Evolutionary conservation across 371 early-diverging fungal genomes (phyloP).

Genomic region (Rhizopus sp.): DNA sequence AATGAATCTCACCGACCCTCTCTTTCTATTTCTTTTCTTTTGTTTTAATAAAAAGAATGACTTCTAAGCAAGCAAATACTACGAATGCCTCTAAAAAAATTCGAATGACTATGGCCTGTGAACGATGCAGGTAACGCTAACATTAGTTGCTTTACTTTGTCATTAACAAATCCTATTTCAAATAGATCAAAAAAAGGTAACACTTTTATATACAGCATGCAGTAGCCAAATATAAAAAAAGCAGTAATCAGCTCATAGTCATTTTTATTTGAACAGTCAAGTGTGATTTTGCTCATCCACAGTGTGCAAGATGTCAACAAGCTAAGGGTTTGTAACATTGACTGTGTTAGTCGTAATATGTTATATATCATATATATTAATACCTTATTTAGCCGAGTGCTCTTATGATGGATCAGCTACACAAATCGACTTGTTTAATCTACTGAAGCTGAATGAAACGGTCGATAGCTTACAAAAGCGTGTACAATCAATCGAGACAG

Average conservation of each 20-base stretch:
- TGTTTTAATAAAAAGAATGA: slow-evolving; percentile 3
- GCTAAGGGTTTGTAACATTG: slow-evolving; percentile 34
- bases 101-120: slow-evolving; percentile 59
- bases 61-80: slow-evolving; percentile 11
- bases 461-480: slow-evolving; percentile 36
- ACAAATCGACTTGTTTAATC: slow-evolving; percentile 51
- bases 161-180: neutral
- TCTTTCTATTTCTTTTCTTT: neutral
- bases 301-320: slow-evolving; percentile 41
- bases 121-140: slow-evolving; percentile 46
- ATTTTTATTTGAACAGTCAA: slow-evolving; percentile 34
- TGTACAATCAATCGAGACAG: slow-evolving; percentile 36
- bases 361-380: neutral
- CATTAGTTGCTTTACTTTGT: neutral
- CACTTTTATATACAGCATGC: neutral
- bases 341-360: neutral
- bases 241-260: neutral
- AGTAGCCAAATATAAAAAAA: neutral
- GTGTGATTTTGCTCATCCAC: slow-evolving; percentile 55
- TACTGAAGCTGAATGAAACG: slow-evolving; percentile 46
- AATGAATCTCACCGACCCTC: too few species aligned
- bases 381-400: slow-evolving; percentile 29
- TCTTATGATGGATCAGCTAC: slow-evolving; percentile 51
- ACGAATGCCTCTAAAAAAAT: slow-evolving; percentile 41
- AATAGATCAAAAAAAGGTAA: slow-evolving; percentile 50